Evolutionary conservation across 805 yeast species (phyloP).

Genomic region (Dipodascopsis uninucleata): DNA sequence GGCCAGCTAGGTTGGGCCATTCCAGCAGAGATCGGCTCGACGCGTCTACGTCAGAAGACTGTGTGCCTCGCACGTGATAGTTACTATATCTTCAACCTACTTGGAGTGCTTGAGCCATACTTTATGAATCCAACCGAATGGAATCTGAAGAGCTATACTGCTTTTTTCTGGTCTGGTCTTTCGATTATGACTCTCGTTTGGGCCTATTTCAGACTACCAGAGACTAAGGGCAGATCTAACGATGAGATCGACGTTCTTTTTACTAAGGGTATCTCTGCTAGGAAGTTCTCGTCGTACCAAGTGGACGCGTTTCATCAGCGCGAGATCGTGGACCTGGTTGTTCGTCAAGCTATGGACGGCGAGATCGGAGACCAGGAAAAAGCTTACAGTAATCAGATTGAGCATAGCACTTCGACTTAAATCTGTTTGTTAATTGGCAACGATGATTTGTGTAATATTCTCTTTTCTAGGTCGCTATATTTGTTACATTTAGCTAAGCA

Average conservation of each 20-base stretch:
- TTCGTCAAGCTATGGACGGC: too few species aligned
- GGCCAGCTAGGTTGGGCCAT: constrained; percentile 47
- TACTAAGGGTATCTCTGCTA: constrained; percentile 34
- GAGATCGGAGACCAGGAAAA: too few species aligned
- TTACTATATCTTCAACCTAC: constrained; percentile 25
- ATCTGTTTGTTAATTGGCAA: too few species aligned
- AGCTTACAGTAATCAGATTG: too few species aligned
- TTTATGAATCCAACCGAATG: constrained; percentile 48
- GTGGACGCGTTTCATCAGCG: constrained; percentile 9
- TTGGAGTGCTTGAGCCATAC: constrained; percentile 41
- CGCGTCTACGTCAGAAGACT: constrained; percentile 44
- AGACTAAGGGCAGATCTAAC: constrained; percentile 54
- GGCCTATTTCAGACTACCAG: constrained; percentile 55
- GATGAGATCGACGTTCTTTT: constrained; percentile 60
- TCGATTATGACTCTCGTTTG: constrained; percentile 39
- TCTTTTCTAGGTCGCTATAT: too few species aligned
- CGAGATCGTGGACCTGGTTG: not conserved
- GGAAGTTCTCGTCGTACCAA: constrained; percentile 31
- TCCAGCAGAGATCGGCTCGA: constrained; percentile 44
- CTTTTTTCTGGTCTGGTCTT: constrained; percentile 44
- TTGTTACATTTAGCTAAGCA: too few species aligned
- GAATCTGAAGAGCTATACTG: constrained; percentile 49
- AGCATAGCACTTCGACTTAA: too few species aligned
- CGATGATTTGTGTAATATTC: too few species aligned
- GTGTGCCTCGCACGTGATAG: constrained; percentile 43